phyloP scores from a whole-genome alignment of 2,329 filamentous ascomycete species.

The Paecilomyces dactylethromorphus region DNA sequence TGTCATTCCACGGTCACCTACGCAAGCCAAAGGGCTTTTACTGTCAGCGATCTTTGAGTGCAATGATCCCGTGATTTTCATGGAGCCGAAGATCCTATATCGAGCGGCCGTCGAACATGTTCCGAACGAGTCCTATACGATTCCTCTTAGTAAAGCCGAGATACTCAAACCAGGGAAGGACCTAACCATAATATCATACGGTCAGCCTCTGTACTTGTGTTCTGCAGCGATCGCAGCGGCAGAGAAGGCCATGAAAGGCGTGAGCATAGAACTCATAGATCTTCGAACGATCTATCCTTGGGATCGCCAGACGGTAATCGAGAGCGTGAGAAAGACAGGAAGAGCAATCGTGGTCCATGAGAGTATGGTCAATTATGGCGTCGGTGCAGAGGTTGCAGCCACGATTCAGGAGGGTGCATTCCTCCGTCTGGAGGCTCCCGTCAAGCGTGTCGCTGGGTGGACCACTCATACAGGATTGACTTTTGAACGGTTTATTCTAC shows the following conservation, averaged over 20 bases:
- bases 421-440: slow-evolving; percentile 73
- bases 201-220: slow-evolving; percentile 82
- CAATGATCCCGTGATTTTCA: slow-evolving; percentile 83
- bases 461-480: slow-evolving; percentile 73
- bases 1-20: slow-evolving; percentile 75
- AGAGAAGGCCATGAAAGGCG: slow-evolving; percentile 62
- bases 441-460: slow-evolving; percentile 82
- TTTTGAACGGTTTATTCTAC: slow-evolving; percentile 75
- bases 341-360: slow-evolving; percentile 85
- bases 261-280: slow-evolving; percentile 79
- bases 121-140: slow-evolving; percentile 69
- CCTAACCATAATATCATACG: slow-evolving; percentile 80
- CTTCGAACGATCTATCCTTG: slow-evolving; percentile 84
- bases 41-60: slow-evolving; percentile 66
- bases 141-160: slow-evolving; percentile 81
- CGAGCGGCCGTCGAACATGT: slow-evolving; percentile 89
- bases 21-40: slow-evolving; percentile 82
- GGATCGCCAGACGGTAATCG: slow-evolving; percentile 74
- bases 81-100: slow-evolving; percentile 93
- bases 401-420: slow-evolving; percentile 86
- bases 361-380: slow-evolving; percentile 81
- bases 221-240: slow-evolving; percentile 68
- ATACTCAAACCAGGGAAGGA: slow-evolving; percentile 73
- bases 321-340: slow-evolving; percentile 82
- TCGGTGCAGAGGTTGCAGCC: slow-evolving; percentile 83